A percentile compares a stretch with the other conserved stretches of the same genome.
Conservation (phyloP, 2,329 filamentous ascomycete genomes). For the Aspergillus sp. region DNA sequence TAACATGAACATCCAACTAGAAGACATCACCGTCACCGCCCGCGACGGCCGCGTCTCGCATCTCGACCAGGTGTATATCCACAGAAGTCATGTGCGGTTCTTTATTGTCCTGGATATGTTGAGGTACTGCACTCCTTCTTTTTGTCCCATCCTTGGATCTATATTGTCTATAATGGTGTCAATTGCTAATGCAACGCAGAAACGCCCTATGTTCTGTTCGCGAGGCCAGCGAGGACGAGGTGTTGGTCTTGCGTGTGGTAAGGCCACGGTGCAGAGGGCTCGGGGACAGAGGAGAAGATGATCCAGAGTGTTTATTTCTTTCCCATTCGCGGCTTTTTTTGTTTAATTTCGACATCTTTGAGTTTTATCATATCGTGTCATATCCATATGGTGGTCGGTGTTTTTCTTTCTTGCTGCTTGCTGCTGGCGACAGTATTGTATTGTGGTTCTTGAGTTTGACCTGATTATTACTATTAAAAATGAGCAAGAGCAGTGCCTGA, state of each 20-base stretch:
- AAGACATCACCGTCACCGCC: conserved; percentile 97
- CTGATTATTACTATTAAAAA: too few species aligned
- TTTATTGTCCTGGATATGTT: conserved; percentile 99
- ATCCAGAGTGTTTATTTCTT: conserved; percentile 5
- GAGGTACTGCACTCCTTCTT: conserved; percentile 45
- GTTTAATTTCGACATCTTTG: conserved; percentile 3
- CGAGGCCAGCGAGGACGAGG: conserved; percentile 82
- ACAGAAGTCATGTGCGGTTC: conserved; percentile 92
- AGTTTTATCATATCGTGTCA: not conserved
- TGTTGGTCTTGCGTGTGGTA: conserved; percentile 90
- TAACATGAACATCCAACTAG: conserved; percentile 99
- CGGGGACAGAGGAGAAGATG: conserved; percentile 49
- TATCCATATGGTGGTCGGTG: conserved; percentile 13
- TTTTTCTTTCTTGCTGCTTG: too few species aligned
- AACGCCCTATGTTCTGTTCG: conserved; percentile 99
- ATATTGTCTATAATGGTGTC: not conserved
- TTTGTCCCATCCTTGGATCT: conserved; percentile 3
- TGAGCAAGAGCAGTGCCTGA: too few species aligned
- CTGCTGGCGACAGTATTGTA: too few species aligned
- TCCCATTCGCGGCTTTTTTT: not conserved
- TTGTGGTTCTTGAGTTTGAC: too few species aligned
- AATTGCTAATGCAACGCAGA: conserved; percentile 38
- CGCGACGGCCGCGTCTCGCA: conserved; percentile 96
- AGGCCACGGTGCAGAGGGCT: conserved; percentile 91
- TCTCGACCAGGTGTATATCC: conserved; percentile 96